Evolutionary conservation across 2,329 filamentous ascomycete genomes (phyloP), one percentile per base, ranked within the genome.

Genomic region (Ceratocystis cacaofunesta): DNA sequence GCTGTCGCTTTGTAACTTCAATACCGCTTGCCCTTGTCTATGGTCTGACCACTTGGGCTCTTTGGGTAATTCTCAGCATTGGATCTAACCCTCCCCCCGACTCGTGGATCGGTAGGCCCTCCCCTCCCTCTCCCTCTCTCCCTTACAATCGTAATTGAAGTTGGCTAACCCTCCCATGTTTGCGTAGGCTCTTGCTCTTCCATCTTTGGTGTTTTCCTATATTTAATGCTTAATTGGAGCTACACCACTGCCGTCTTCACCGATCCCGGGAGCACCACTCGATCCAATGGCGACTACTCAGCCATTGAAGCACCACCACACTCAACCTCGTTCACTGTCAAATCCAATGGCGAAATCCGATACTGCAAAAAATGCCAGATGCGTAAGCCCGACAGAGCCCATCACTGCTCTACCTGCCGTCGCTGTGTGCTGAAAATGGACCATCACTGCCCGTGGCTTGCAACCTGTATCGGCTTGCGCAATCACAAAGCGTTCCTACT

Each of bases 351-450:
- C 71, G 88, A 89, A 71, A 77, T 88, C 63, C 85, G 94, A 65
- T 97, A 88, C 78, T 99, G 94, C 81, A 97, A 97, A 78, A 99
- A 99, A 77, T 99, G 94, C 75, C 89, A 95, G 77, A 87, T 87
- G 63, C 85, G 89, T 69, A 99, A 99, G 78, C 94, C 94, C 52
- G 94, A 99, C 76, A 89, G 94, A 68, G 86, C 92, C 41, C 94
- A 99, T 75, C 94, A 99, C 78, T 99, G 94, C 80, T 95, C 90
- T 10, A 95, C 91, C 3, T 99, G 94, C 77, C 85, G 87, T 70
- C 87, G 88, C 72, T 99, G 94, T 74, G 92, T 99, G 30, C 80
- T 99, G 74, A 99, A 99, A 80, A 99, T 99, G 94, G 94, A 99
- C 74, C 94, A 99, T 75, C 94, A 99, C 77, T 99, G 94, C 74